Base-by-base conservation (phyloP, 2,329 filamentous ascomycete species). In the Dactylella cylindrospora region DNA sequence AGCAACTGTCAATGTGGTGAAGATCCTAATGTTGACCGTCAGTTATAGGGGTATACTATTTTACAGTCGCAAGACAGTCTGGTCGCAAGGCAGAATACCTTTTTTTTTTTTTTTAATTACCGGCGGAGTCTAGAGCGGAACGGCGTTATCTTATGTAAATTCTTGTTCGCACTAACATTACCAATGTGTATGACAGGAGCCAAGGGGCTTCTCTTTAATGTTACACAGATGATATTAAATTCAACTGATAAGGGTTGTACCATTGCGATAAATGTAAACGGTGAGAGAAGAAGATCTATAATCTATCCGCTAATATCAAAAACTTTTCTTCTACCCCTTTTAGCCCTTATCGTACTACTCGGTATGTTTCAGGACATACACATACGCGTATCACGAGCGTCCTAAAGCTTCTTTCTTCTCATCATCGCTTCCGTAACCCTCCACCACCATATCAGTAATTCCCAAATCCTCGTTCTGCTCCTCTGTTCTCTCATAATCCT, bases 381-480 rank as follows among this genome's bases (percentile, higher is more conserved):
- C 10, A 32, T n/a, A 32, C 1, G 9, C 29, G 1, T 20, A 25
- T 12, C 26, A 22, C 5, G 31, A 36, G 35, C 12, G 15, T 35
- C 17, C 33, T 38, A 38, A 13, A 5, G 15, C 28, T 41, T n/a
- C 22, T 55, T 44, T 35, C 49, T 59, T 55, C 25, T 57, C 46
- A 31, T 62, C 66, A 65, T 82, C 79, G 47, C 83, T 77, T 72
- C 85, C 85, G 70, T 98, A 97, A 0, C 83, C 84, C 72, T 97
- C 90, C 0, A 84, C 83, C 79, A 91, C 93, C 84, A 98, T 98
- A 71, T 98, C 93, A 59, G 77, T 83, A 66, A 98, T 75, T 0
- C 93, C 93, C 8, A 98, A 76, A 59, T 96, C 88, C 70, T 98
- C 93, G 74, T 95, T 88, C 71, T 98, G 93, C 72, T 96, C 88